Evolutionary conservation across 345 rosid species (phyloP), one percentile per base, ranked within the genome.

Genomic region (Dimocarpus longan): DNA sequence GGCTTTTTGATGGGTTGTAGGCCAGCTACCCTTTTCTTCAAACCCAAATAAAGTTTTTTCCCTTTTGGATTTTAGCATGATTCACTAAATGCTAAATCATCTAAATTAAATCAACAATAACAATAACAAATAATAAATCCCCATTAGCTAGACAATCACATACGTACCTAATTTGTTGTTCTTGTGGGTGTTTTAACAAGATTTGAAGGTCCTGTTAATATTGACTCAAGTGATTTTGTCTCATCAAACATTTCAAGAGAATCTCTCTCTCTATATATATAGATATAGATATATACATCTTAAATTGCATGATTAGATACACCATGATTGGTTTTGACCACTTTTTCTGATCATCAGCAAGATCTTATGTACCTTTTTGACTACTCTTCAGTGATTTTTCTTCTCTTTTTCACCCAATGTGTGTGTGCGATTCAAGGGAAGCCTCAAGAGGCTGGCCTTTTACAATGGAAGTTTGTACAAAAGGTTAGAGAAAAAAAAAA

Each of bases 291-390:
- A 46, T 89, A 80, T 88, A 87, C 88, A 78, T 70, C 88, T 88
- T 85, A 22, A 57, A 57, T 21, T 64, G 77, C 68, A 43, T 87
- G 78, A 92, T 89, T 87, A 79, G 80, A 72, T 75, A 64, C 76
- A 75, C 72, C 84, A 88, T 91, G 84, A 91, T 94, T 94, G 93
- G 88, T 54, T 90, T 94, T 94, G 98, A 92, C 95, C 77, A 86
- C 97, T 85, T 92, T 57, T 87, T 80, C 81, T 57, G 48, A 18
- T 57, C 24, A 57, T 21, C 63, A 77, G 52, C 71, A 83, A 86
- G 78, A 86, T 85, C 88, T 78, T 63, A 8, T 6, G 63, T n/a
- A 79, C 69, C 83, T 75, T 86, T 88, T 57, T 57, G 63, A 57
- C 63, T 85, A 86, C 90, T 85, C 83, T 54, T 68, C 10, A 44